Evolutionary conservation across 805 yeast species (phyloP), one percentile per base, ranked within the genome.

Genomic region (Pichia heedii): DNA sequence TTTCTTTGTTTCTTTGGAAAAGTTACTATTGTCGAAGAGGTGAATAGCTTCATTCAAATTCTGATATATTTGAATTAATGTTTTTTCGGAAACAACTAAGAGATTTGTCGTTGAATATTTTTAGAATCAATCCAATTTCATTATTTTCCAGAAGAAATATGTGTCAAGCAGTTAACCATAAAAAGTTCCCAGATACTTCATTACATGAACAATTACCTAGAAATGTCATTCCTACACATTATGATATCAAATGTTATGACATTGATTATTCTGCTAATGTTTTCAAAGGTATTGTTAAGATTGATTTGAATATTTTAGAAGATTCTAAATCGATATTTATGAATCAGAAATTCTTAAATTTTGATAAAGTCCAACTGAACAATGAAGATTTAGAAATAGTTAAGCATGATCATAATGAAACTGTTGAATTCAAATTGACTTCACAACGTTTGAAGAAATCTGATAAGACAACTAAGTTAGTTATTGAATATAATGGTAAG

Each of bases 181-280:
- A 5, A n/a, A 22, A 19, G 34, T 44, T 39, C 22, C 36, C 58
- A 5, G 65, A 60, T 41, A 56, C 61, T 13, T 54, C 74, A 79
- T 48, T 94, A 85, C 53, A 67, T 68, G 39, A 55, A 29, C 57
- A 60, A 11, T 45, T 64, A 20, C 67, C 67, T 11, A 39, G 49
- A 11, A 67, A 73, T 42, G 82, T 88, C 48, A 71, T 71, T 46
- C 97, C 98, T 30, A 53, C 66, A 30, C 84, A 84, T 62, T 90
- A 93, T 60, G 74, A 77, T 43, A 61, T 93, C 29, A 71, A 78
- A 18, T 65, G 79, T 42, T 58, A 36, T 37, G 81, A 79, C 54
- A 87, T 94, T 33, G 74, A 80, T 53, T 60, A 69, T 24, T 60
- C 53, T 8, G 61, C 62, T 30, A 71, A 69, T 50, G 57, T 69